phyloP scores from a whole-genome alignment of 768 basidiomycete genomes.

The Boletus rubescentipes region DNA sequence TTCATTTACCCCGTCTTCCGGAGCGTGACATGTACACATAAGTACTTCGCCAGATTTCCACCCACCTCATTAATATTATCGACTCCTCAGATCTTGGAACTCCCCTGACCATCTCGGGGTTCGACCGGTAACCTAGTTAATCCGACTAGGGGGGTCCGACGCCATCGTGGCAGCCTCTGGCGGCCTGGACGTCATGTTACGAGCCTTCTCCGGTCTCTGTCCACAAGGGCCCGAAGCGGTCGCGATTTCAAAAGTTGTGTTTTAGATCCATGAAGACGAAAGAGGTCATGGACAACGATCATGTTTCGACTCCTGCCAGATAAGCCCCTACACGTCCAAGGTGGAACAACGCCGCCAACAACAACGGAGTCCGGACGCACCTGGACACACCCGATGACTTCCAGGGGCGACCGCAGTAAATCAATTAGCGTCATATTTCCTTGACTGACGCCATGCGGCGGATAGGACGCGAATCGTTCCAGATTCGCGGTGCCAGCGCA shows the following conservation, averaged over 20 bases:
- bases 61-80: too few relatives aligned
- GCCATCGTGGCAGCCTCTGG: neutral
- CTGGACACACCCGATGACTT: constrained; percentile 4
- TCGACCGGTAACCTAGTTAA: neutral
- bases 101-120: neutral
- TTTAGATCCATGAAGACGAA: constrained; percentile 1
- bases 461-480: neutral
- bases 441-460: neutral
- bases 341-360: constrained; percentile 2
- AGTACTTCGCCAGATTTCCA: neutral
- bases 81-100: too few relatives aligned
- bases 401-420: constrained; percentile 1
- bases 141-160: neutral
- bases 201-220: neutral
- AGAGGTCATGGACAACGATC: neutral
- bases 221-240: neutral
- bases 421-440: neutral
- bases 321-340: constrained; percentile 4
- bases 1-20: constrained; percentile 3
- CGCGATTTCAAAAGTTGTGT: neutral
- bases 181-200: neutral
- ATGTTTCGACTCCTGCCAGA: constrained; percentile 9
- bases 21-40: neutral
- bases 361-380: too few relatives aligned
- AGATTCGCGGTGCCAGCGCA: neutral